Conservation (phyloP, 2,329 filamentous ascomycete species). For the Phialemonium atrogriseum region DNA sequence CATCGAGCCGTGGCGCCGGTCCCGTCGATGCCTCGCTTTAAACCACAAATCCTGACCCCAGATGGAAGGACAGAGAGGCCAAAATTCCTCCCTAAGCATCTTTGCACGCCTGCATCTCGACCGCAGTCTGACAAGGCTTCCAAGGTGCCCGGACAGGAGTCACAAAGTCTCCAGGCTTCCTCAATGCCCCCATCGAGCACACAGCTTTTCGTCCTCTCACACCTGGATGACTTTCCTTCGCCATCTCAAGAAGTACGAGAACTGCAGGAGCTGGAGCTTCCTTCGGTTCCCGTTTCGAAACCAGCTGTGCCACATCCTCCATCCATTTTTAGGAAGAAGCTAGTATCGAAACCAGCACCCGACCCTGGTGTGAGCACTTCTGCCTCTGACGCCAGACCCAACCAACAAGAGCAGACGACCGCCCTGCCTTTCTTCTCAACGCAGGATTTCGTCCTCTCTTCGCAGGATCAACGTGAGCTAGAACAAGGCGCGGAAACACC, state of each 20-base stretch:
- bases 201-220: slow-evolving; percentile 40
- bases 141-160: not conserved
- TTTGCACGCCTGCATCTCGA: slow-evolving; percentile 8
- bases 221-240: slow-evolving; percentile 47
- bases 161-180: not conserved
- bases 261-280: slow-evolving; percentile 31
- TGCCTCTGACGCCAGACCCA: not conserved
- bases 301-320: slow-evolving; percentile 1
- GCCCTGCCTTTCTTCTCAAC: slow-evolving; percentile 30
- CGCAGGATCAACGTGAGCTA: slow-evolving; percentile 38
- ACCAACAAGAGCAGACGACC: not conserved
- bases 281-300: slow-evolving; percentile 11
- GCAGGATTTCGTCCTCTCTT: slow-evolving; percentile 37
- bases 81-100: slow-evolving; percentile 5
- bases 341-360: not conserved
- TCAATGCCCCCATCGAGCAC: slow-evolving; percentile 31
- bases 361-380: not conserved
- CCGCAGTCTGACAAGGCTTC: slow-evolving; percentile 8
- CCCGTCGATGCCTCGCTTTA: no score
- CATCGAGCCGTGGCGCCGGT: no score
- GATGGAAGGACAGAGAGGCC: no score
- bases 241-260: slow-evolving; percentile 47
- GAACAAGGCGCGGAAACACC: slow-evolving; percentile 17
- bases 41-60: no score
- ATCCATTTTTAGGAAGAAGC: not conserved